Base-by-base conservation (phyloP, 495 filamentous ascomycete species). In the Articulospora tetracladia region DNA sequence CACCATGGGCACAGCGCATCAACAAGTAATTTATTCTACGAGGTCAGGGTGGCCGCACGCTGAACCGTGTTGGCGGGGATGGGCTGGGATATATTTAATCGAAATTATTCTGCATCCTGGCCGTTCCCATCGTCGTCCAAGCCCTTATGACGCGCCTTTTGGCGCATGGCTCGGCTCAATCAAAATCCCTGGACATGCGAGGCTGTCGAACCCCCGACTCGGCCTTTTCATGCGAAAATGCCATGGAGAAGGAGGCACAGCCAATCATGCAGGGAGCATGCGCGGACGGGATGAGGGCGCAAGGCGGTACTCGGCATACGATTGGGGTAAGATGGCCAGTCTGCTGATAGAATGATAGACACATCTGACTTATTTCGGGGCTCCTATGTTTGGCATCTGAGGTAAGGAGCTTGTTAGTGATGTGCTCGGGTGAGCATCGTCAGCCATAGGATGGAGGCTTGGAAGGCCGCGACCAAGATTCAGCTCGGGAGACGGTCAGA, bases 121-220 rank as follows among this genome's bases (percentile, higher is more conserved):
- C 30, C 30, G 30, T 13, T 32, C 30, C 30, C 30, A 6, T 17
- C 3, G 17, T 12, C 15, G n/a, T 19, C 39, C 39, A 44, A 44
- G 39, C 11, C n/a, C 17, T 8, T 44, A 50, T 50, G 47, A 50
- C 47, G 47, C 20, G 47, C 39, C 39, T 44, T 50, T 50, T 50
- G 47, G 47, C 47, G 47, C 47, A 50, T 50, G 25, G 17, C 47
- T 22, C 47, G 47, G 47, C 47, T 50, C 39, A 44, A 44, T 44
- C 39, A 44, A 44, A 44, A 44, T n/a, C 39, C 39, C n/a, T 44
- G 15, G 17, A 26, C 10, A 50, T 50, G 47, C 47, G 25, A 50
- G 47, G 47, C 47, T 50, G 3, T 44, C 15, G 39, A 17, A 44
- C 3, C n/a, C 39, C n/a, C n/a, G n/a, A n/a, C n/a, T n/a, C n/a